Evolutionary conservation across 2,329 filamentous ascomycete species (phyloP).

Genomic region (Fusarium albidum): DNA sequence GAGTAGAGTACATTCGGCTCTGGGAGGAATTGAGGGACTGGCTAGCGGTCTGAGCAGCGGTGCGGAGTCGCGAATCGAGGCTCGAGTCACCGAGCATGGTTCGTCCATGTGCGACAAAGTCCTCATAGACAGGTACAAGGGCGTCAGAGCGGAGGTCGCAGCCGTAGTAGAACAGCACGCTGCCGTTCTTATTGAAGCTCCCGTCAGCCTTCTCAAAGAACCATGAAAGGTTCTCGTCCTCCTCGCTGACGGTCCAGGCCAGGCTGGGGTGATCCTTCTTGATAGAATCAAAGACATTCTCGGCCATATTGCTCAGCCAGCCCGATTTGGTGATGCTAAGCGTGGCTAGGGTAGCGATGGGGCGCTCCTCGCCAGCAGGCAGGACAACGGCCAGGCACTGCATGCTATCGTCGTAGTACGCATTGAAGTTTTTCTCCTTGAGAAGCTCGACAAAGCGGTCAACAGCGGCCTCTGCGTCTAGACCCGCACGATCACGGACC

Average conservation of each 20-base stretch:
- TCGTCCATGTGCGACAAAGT: slow-evolving; percentile 83
- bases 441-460: slow-evolving; percentile 87
- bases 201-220: slow-evolving; percentile 98
- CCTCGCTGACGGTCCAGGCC: slow-evolving; percentile 95
- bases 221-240: slow-evolving; percentile 97
- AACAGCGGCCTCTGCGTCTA: slow-evolving; percentile 84
- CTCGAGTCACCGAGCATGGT: slow-evolving; percentile 91
- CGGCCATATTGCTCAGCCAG: slow-evolving; percentile 93
- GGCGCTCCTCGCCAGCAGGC: slow-evolving; percentile 70
- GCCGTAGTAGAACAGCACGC: slow-evolving; percentile 97
- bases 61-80: slow-evolving; percentile 83
- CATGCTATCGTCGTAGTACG: slow-evolving; percentile 94
- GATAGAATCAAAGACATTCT: slow-evolving; percentile 92
- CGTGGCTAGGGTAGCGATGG: slow-evolving; percentile 84
- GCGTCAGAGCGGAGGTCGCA: slow-evolving; percentile 79
- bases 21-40: slow-evolving; percentile 52
- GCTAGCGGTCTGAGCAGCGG: slow-evolving; percentile 76
- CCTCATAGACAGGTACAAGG: slow-evolving; percentile 81
- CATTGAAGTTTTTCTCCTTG: slow-evolving; percentile 81
- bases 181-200: slow-evolving; percentile 83
- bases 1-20: slow-evolving; percentile 28
- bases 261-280: slow-evolving; percentile 93
- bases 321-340: slow-evolving; percentile 93
- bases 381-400: slow-evolving; percentile 91
- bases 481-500: slow-evolving; percentile 79